These are phyloP conservation scores for Rhytidhysteron rufulum DNA, from an alignment of 2,329 filamentous ascomycete species.

Conservation along the genomic window DNA sequence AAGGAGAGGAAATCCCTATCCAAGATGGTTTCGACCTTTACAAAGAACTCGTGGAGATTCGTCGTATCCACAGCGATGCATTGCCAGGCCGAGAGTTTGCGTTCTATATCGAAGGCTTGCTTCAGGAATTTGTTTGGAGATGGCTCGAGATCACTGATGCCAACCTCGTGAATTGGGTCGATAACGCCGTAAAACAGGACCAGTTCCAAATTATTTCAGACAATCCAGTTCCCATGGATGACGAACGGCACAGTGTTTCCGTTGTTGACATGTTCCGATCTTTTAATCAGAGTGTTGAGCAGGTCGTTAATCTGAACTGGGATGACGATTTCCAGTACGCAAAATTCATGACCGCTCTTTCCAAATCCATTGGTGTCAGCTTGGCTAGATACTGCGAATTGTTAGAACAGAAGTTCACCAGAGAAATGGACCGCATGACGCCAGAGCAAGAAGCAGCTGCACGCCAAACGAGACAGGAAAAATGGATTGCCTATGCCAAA, in stretches of 20 bases:
- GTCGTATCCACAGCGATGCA: slow-evolving; percentile 71
- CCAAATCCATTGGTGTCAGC: slow-evolving; percentile 78
- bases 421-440: slow-evolving; percentile 89
- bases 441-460: slow-evolving; percentile 79
- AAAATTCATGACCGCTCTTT: slow-evolving; percentile 92
- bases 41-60: slow-evolving; percentile 79
- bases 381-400: slow-evolving; percentile 89
- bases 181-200: slow-evolving; percentile 87
- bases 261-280: slow-evolving; percentile 90
- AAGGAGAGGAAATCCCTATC: slow-evolving; percentile 72
- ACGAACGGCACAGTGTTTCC: slow-evolving; percentile 87
- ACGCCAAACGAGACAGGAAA: slow-evolving; percentile 80
- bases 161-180: slow-evolving; percentile 78
- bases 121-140: slow-evolving; percentile 92
- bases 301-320: slow-evolving; percentile 84
- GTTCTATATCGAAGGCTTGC: slow-evolving; percentile 79
- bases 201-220: slow-evolving; percentile 72
- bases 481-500: slow-evolving; percentile 87
- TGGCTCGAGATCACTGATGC: slow-evolving; percentile 82
- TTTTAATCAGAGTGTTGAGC: slow-evolving; percentile 87
- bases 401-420: slow-evolving; percentile 77
- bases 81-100: slow-evolving; percentile 72
- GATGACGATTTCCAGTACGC: slow-evolving; percentile 90
- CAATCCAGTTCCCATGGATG: slow-evolving; percentile 63
- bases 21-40: slow-evolving; percentile 95